Percentiles rank a stretch among this genome's conserved stretches.
Conservation (phyloP, 2,329 filamentous ascomycete species). For the Calonectria pseudoturangicola region DNA sequence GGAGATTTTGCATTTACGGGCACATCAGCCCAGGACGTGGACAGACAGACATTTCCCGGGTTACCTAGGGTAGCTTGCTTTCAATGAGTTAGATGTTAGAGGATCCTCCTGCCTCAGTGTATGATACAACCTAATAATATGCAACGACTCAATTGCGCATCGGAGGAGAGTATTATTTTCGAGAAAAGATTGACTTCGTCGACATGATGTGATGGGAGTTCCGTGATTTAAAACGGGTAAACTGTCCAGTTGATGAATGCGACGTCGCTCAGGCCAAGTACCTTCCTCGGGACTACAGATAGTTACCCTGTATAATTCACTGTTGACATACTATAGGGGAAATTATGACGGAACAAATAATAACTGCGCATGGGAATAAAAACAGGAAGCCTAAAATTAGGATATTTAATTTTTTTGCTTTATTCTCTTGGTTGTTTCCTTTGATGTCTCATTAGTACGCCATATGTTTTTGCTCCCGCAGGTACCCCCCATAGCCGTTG, state of each 20-base stretch:
- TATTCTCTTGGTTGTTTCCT: too few relatives aligned
- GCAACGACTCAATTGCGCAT: conserved; percentile 33
- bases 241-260: neutral
- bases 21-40: conserved; percentile 34
- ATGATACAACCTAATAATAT: conserved; percentile 47
- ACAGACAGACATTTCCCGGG: conserved; percentile 23
- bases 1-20: conserved; percentile 39
- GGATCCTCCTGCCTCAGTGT: conserved; percentile 34
- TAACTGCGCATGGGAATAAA: neutral
- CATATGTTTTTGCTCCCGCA: neutral
- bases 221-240: neutral
- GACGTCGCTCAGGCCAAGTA: neutral
- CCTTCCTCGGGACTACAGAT: too few relatives aligned
- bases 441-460: too few relatives aligned
- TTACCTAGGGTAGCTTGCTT: conserved; percentile 28
- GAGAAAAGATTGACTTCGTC: neutral
- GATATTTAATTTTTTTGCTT: neutral
- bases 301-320: neutral
- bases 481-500: conserved; percentile 33
- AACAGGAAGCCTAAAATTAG: neutral
- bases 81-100: conserved; percentile 42
- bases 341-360: too few relatives aligned
- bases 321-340: too few relatives aligned
- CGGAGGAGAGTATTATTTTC: conserved; percentile 20
- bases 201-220: neutral